Conservation (phyloP, 805 yeast species). For the Ogataea henricii region DNA sequence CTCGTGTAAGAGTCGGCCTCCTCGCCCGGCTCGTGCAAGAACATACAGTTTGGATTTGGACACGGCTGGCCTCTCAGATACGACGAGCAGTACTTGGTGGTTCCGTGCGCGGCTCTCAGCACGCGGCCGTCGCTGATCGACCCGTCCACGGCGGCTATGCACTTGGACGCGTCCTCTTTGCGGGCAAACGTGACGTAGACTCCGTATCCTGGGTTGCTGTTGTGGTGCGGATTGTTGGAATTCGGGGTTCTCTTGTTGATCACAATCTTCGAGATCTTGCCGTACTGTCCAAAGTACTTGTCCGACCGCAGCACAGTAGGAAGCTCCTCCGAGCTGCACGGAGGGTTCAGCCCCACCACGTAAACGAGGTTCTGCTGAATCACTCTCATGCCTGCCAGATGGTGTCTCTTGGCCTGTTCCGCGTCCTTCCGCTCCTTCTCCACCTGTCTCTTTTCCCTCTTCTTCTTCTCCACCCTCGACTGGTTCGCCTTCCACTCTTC, state of each 20-base stretch:
- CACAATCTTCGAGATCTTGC: conserved; percentile 90
- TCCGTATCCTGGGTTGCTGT: conserved; percentile 77
- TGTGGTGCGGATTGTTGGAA: conserved; percentile 39
- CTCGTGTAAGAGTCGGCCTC: conserved; percentile 97
- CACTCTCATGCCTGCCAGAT: conserved; percentile 96
- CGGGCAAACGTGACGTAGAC: conserved; percentile 92
- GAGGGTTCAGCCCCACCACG: conserved; percentile 92
- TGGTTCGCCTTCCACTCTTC: conserved; percentile 89
- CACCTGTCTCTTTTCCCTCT: conserved; percentile 76
- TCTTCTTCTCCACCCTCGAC: conserved; percentile 75
- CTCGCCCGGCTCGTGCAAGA: conserved; percentile 98
- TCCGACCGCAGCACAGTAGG: conserved; percentile 83
- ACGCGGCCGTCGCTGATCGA: conserved; percentile 88
- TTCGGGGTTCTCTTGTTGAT: conserved; percentile 74
- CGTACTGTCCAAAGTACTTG: conserved; percentile 97
- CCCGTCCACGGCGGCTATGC: conserved; percentile 92
- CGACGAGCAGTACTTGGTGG: conserved; percentile 97
- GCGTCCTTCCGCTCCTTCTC: conserved; percentile 92
- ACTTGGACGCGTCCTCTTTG: conserved; percentile 93
- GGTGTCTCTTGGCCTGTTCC: conserved; percentile 81
- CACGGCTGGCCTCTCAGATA: conserved; percentile 93
- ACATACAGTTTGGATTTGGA: conserved; percentile 99
- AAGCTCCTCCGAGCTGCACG: conserved; percentile 81
- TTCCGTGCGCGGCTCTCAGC: conserved; percentile 95
- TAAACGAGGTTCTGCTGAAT: conserved; percentile 96